Evolutionary conservation across 192 early-diverging fungal genomes (phyloP), one percentile per base, ranked within the genome.

Genomic region (Coemansia sp.): DNA sequence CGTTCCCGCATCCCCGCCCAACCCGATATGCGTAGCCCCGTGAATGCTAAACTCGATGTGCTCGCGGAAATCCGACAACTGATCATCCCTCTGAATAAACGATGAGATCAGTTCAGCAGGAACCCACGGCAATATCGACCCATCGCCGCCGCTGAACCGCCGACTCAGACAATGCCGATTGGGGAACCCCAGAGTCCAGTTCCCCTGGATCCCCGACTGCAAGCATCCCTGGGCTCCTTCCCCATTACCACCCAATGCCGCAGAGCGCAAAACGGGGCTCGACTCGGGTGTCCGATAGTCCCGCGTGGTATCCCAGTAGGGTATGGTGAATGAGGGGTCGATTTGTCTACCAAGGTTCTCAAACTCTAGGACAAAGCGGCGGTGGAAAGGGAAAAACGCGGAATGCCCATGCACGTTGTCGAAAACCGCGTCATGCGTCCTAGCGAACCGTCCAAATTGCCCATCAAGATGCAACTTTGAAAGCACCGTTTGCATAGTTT

Each of bases 41-140:
- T 85, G 84, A 49, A 78, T 78, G 35, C 81, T 50, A 57, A 69
- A 84, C 73, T 84, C 81, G 35, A 84, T 84, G 68, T 84, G 69
- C 43, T 77, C 73, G 73, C 81, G 73, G 69, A 84, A 84, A 14
- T 37, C 43, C 9, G 65, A 42, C 26, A 84, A 44, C 13, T 6
- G 37, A 8, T 19, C 28, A 49, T 84, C 76, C 2, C 59, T 47
- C 63, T 84, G 73, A 30, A 84, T 73, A 33, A 62, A 84, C 52
- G 75, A 78, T 14, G 75, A 75, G 16, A 84, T 78, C 26, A 78
- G 40, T 42, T 77, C 77, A 13, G 81, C 69, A 8, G 81, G 68
- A 1, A 75, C 26, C 81, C 81, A 84, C 6, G 81, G 73, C 42
- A 39, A 33, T 14, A 78, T 84, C 0, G 47, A 42, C 17, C 30